Evolutionary conservation across 192 early-diverging fungal genomes (phyloP).

Genomic region (Coemansia sp.): DNA sequence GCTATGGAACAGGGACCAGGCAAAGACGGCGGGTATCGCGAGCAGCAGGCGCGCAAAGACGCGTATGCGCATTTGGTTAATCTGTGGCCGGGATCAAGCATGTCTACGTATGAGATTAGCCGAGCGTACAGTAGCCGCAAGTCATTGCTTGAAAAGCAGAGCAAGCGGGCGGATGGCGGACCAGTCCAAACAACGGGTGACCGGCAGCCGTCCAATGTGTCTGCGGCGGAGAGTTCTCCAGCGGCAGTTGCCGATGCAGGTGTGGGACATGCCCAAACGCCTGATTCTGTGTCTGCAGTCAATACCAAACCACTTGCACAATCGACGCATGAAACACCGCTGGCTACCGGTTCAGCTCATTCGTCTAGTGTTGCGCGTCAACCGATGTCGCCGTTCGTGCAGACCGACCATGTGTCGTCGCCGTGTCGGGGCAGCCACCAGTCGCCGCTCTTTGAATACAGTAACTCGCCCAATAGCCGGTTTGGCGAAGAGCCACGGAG

Average conservation of each 20-base stretch:
- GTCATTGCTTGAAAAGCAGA: slow-evolving; percentile 48
- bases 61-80: slow-evolving; percentile 52
- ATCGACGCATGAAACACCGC: background rate
- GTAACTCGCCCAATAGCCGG: slow-evolving; percentile 4
- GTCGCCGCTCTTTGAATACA: slow-evolving; percentile 8
- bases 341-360: background rate
- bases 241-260: background rate
- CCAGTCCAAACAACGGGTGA: background rate
- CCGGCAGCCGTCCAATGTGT: background rate
- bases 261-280: background rate
- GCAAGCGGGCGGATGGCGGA: slow-evolving; percentile 22
- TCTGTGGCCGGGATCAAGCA: slow-evolving; percentile 49
- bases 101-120: slow-evolving; percentile 56
- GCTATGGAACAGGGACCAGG: slow-evolving; percentile 13
- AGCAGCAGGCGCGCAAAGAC: slow-evolving; percentile 54
- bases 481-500: background rate
- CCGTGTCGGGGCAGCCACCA: background rate
- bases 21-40: slow-evolving; percentile 43
- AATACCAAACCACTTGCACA: background rate
- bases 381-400: slow-evolving; percentile 7
- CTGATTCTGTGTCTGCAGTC: background rate
- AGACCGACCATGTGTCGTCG: slow-evolving; percentile 4
- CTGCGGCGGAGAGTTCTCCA: background rate
- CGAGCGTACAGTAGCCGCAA: slow-evolving; percentile 55
- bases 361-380: background rate